phyloP scores from a whole-genome alignment of 1,284 basidiomycete species.

The Lignosus rhinocerotis region DNA sequence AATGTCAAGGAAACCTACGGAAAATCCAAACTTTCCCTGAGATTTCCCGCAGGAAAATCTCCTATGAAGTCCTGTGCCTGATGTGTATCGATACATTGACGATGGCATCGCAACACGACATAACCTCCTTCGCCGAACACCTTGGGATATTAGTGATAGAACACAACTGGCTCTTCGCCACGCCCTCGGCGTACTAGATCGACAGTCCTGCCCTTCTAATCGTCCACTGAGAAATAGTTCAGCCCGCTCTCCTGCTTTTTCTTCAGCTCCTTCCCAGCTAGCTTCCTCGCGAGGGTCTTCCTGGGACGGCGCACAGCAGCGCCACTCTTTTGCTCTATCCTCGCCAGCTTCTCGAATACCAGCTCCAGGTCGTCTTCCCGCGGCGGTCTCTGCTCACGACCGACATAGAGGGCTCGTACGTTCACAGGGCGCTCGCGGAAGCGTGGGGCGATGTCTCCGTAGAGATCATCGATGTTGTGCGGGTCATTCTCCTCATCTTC shows the following conservation, averaged over 20 bases:
- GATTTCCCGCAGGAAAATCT: too few relatives aligned
- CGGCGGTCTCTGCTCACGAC: background rate
- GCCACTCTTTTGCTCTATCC: background rate
- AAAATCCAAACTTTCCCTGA: too few relatives aligned
- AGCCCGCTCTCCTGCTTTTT: conserved; percentile 8
- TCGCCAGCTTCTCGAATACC: conserved; percentile 5
- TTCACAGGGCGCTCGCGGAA: background rate
- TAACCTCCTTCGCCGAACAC: too few relatives aligned
- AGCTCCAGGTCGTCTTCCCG: conserved; percentile 8
- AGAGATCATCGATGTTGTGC: conserved; percentile 17
- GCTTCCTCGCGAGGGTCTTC: conserved; percentile 1
- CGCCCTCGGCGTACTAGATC: background rate
- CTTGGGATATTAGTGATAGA: too few relatives aligned
- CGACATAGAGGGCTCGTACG: background rate
- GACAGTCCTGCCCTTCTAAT: background rate
- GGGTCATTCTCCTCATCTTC: conserved; percentile 2
- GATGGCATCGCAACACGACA: too few relatives aligned
- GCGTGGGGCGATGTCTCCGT: conserved; percentile 14
- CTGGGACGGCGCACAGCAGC: background rate
- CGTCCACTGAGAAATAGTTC: background rate
- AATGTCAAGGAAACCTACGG: too few relatives aligned
- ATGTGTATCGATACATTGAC: too few relatives aligned
- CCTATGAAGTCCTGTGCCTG: too few relatives aligned
- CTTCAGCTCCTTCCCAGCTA: conserved; percentile 10
- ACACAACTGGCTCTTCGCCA: too few relatives aligned